Percentiles rank a stretch among this genome's conserved stretches.
Evolutionary conservation across 2,329 filamentous ascomycete species (phyloP).

Genomic region (Penicillium fuscoglaucum): DNA sequence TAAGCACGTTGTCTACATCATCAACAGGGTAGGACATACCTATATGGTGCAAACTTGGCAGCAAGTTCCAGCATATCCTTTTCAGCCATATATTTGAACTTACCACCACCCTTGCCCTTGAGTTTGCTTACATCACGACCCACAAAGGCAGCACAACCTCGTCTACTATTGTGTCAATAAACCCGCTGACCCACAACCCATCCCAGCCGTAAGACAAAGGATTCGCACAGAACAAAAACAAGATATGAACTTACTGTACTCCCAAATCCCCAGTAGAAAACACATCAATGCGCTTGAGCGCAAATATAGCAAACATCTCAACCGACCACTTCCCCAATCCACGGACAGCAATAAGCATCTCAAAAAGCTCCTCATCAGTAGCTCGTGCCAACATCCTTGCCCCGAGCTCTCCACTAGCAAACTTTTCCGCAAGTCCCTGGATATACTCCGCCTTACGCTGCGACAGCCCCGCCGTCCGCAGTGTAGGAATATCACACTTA

Average conservation of each 20-base stretch:
- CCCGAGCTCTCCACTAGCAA: conserved; percentile 70
- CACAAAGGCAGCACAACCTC: conserved; percentile 85
- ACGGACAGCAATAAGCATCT: conserved; percentile 78
- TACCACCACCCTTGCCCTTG: conserved; percentile 74
- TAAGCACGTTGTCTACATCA: conserved; percentile 16
- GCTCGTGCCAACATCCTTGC: conserved; percentile 74
- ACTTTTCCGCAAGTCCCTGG: conserved; percentile 79
- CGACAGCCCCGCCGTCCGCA: conserved; percentile 84
- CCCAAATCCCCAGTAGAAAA: conserved; percentile 91
- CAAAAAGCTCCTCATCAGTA: conserved; percentile 80
- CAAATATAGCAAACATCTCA: conserved; percentile 98
- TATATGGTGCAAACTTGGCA: conserved; percentile 78
- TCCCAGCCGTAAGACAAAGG: not conserved
- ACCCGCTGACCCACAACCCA: not conserved
- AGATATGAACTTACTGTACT: conserved; percentile 64
- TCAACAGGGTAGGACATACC: conserved; percentile 44
- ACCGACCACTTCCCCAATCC: conserved; percentile 89
- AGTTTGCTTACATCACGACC: conserved; percentile 82
- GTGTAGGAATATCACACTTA: conserved; percentile 59
- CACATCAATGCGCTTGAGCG: conserved; percentile 90
- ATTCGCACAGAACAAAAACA: not conserved
- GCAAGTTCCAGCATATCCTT: conserved; percentile 84
- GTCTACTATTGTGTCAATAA: conserved; percentile 40
- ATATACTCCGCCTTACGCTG: conserved; percentile 97
- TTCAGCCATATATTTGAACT: conserved; percentile 98